Evolutionary conservation across 768 basidiomycete species (phyloP), one percentile per base, ranked within the genome.

Genomic region (Tricholoma sp.): DNA sequence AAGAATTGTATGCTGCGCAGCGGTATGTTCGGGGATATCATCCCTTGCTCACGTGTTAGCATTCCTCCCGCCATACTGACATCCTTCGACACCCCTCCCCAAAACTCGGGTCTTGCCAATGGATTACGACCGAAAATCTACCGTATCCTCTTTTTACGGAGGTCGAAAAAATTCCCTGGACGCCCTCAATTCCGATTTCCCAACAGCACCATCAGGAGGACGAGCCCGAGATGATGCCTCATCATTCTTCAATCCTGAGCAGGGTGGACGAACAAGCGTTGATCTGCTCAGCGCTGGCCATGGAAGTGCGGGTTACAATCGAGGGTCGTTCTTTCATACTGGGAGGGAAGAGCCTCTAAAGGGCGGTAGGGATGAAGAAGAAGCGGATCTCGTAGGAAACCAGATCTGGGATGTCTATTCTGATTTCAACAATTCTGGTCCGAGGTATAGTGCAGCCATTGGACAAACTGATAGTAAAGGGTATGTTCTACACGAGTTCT

Each of bases 351-450:
- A 90, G 66, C 91, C 91, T 5, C 70, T 91, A 60, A 90, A 89
- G 67, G 86, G 84, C 8, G 88, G 85, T n/a, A 73, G 79, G 55
- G 89, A 91, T 61, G 90, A 91, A 66, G 83, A 85, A 63, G 81
- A 80, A 58, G 75, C 75, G 45, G 69, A 62, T 11, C 60, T 62
- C n/a, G 64, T 65, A 31, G 63, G 62, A 22, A 76, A 72, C 14
- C 78, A 74, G 53, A 76, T 76, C 32, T 92, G 88, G 84, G 89
- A 94, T 68, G 84, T 94, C 46, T 93, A 84, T 67, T 89, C 91
- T 19, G 91, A 94, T 72, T 94, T 94, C 71, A 94, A 94, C 74
- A 94, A 94, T 63, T 70, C 83, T 5, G 91, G 91, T 1, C 91
- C 90, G 19, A 76, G 80, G 55, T 93, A 93, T 64, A 89, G 86